phyloP scores from a whole-genome alignment of 2,329 filamentous ascomycete species.

The Aspergillus amoenus region DNA sequence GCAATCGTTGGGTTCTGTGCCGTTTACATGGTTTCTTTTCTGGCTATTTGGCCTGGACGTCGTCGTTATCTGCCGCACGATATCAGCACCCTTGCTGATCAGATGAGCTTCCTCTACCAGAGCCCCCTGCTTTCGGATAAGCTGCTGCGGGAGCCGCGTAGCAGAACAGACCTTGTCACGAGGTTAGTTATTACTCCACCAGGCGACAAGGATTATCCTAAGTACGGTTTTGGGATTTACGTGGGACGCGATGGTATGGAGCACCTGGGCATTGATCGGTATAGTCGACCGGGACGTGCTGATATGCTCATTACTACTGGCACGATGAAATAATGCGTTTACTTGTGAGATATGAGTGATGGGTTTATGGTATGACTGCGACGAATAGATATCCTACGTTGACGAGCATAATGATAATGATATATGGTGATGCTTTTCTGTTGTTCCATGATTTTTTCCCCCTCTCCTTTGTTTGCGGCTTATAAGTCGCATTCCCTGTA shows the following conservation, averaged over 20 bases:
- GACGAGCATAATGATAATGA: constrained; percentile 14
- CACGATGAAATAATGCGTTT: constrained; percentile 20
- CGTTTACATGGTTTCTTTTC: constrained; percentile 66
- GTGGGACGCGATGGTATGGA: constrained; percentile 59
- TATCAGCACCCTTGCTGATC: constrained; percentile 70
- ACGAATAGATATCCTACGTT: background rate
- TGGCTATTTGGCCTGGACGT: constrained; percentile 62
- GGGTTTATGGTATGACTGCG: background rate
- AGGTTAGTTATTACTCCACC: constrained; percentile 60
- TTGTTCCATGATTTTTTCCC: background rate
- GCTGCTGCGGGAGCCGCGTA: constrained; percentile 67
- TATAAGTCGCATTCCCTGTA: background rate
- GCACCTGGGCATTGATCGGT: constrained; percentile 60
- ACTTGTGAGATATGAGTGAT: background rate
- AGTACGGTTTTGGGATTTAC: constrained; percentile 59
- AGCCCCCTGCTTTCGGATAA: constrained; percentile 70
- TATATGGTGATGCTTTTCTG: constrained; percentile 6
- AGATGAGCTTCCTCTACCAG: constrained; percentile 74
- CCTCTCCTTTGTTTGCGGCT: background rate
- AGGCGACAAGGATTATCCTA: constrained; percentile 37
- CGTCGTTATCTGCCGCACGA: constrained; percentile 68
- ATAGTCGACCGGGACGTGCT: constrained; percentile 43
- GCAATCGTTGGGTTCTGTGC: constrained; percentile 70
- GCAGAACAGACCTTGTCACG: constrained; percentile 67
- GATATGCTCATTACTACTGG: constrained; percentile 46